Evolutionary conservation across 2,329 filamentous ascomycete genomes (phyloP), one percentile per base, ranked within the genome.

Genomic region (Cladosporium sp.): DNA sequence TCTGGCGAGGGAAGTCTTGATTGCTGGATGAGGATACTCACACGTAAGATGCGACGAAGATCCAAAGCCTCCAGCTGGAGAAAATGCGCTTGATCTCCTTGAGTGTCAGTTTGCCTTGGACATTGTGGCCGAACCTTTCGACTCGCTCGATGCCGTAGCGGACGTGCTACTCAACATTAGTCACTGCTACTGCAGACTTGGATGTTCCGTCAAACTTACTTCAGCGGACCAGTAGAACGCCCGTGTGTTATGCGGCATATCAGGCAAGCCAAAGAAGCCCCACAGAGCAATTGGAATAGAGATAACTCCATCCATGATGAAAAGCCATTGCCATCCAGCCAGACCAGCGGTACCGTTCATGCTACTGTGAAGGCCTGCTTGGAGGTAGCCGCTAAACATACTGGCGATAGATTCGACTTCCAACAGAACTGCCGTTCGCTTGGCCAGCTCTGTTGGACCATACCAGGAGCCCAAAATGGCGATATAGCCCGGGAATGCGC

Each of bases 391-490:
- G 28, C 60, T 63, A 25, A 63, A 63, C 46, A 63, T 63, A n/a
- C 36, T 23, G 54, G 54, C 54, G 28, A 57, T 57, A 13, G 54
- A 57, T 7, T 34, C 54, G 28, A 36, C 54, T 18, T 32, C 28
- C 54, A 34, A 36, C 43, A 81, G 79, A 43, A 78, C 68, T 7
- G 76, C 76, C 16, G 76, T 75, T 43, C 76, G 70, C 5, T 74
- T 80, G 0, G 77, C 79, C 10, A 81, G 73, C 62, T 81, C 79
- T 13, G 11, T 6, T 7, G 54, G 28, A 36, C 0, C 77, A 77
- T 81, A 81, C 79, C 79, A 81, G 2, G 77, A 78, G 0, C 76
- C 79, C 46, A 79, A 78, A 25, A 80, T 79, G 60, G 80, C 80
- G 54, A 80, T 78, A 0, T 76, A 79, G 54, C 28, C 54, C 2